Percentiles rank a stretch among this genome's conserved stretches.
Evolutionary conservation across 768 basidiomycete species (phyloP).

Genomic region (Suillus discolor): DNA sequence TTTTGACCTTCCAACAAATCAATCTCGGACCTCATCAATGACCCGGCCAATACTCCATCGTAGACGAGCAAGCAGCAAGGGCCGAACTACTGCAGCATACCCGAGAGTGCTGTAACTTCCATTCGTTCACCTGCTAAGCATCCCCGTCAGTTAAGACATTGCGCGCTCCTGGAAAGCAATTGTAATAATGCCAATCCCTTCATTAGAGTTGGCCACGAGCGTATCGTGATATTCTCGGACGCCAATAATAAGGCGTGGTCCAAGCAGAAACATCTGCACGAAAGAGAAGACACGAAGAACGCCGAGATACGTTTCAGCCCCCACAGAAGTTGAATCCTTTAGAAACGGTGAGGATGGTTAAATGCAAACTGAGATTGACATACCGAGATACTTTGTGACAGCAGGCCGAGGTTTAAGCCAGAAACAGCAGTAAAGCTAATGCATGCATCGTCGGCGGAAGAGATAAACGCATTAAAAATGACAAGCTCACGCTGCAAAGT

Average conservation of each 20-base stretch:
- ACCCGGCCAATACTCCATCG: no score
- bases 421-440: neutral
- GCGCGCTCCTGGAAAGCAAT: neutral
- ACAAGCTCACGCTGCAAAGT: neutral
- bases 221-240: neutral
- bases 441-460: neutral
- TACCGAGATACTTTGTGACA: neutral
- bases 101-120: neutral
- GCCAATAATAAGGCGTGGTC: neutral
- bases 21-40: no score
- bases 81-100: no score
- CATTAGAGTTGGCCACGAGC: neutral
- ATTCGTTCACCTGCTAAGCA: neutral
- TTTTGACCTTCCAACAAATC: no score
- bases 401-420: neutral
- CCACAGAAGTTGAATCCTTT: neutral
- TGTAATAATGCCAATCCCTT: neutral
- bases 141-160: neutral
- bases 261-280: neutral
- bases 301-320: neutral
- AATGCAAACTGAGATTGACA: neutral
- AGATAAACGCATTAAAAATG: neutral
- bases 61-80: no score
- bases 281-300: neutral
- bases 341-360: neutral